Base-by-base conservation (phyloP, 345 rosid genomes). In the Arabidopsis arenosa region DNA sequence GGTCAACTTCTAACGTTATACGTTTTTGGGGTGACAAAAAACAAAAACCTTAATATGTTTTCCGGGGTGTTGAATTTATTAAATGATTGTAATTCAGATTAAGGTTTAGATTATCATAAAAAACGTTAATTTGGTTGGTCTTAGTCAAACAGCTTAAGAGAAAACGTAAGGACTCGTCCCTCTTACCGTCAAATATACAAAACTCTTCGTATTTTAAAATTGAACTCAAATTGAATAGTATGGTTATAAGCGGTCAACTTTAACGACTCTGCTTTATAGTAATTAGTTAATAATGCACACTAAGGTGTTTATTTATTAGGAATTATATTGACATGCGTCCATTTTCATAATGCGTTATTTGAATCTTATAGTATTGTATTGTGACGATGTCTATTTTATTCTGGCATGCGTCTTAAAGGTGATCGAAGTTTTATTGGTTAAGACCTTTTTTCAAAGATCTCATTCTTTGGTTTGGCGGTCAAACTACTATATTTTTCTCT, bases 201-300 rank as follows among this genome's bases (percentile, higher is more conserved):
- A 67, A 23, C 68, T 65, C 67, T 60, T 66, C 43, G 30, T 13
- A 37, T 35, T 55, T 45, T 12, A 56, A 45, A 26, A 23, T 47
- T 65, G 65, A 35, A 49, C 75, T 30, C 3, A 74, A n/a, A 48
- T 49, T 62, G 69, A 52, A 62, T 26, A 40, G 21, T 49, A 61
- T 45, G 9, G 72, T 48, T 66, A 59, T 5, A 59, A 36, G 5
- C 37, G 11, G 79, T 68, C 79, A 68, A 76, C 33, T 13, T 68
- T 75, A 53, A 75, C 74, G 79, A 37, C 74, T 49, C 52, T 59
- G 47, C 54, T 59, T 66, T 74, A 35, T 33, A 41, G 15, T 43
- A 68, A 52, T 60, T 45, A 70, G 47, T 60, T 56, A 52, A 49
- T 41, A 41, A 49, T 60, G 52, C 68, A 68, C 69, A 68, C 63